Base-by-base conservation (phyloP, 768 basidiomycete genomes). In the Gymnopilus dilepis region DNA sequence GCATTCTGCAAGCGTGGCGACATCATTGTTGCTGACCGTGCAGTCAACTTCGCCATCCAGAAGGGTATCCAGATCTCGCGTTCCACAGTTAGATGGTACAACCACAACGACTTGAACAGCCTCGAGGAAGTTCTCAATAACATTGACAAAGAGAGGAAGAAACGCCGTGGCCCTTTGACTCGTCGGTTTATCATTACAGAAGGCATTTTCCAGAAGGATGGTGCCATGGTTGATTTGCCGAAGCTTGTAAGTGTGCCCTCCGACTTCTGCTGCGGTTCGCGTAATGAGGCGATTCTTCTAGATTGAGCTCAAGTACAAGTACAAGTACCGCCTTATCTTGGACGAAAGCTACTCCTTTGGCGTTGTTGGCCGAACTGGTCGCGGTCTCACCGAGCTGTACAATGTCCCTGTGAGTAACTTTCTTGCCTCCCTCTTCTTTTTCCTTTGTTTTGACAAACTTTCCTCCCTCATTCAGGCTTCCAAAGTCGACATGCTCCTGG, bases 1-100 rank as follows among this genome's bases (percentile, higher is more conserved):
- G 94, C 97, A 1, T 99, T 99, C 77, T 94, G 92, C 82, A 99
- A 99, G 74, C 88, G 97, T 63, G 96, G 95, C 1, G 97, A 99
- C 70, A 87, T 99, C 70, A 96, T 99, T 69, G 92, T 99, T n/a
- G 95, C 95, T 3, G 97, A 99, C 75, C 88, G 94, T n/a, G 86
- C 89, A n/a, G 89, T 95, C 67, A 97, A 92, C 75, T 95, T 99
- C 74, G 88, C 93, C 15, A 92, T 98, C 57, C 96, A 98, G 73
- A 97, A 95, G 76, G 97, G 97, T 17, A 87, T 99, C 28, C 91
- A 97, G 73, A 94, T 98, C 61, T 92, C 91, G 19, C 89, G 97
- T 40, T 93, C 89, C 6, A 95, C 91, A 0, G 86, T 99, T 33
- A 86, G 93, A 56, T 99, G 94, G 94, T 99, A 86, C 72, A 96